phyloP scores from a whole-genome alignment of 75 land plant species.

The Selaginella moellendorffii region DNA sequence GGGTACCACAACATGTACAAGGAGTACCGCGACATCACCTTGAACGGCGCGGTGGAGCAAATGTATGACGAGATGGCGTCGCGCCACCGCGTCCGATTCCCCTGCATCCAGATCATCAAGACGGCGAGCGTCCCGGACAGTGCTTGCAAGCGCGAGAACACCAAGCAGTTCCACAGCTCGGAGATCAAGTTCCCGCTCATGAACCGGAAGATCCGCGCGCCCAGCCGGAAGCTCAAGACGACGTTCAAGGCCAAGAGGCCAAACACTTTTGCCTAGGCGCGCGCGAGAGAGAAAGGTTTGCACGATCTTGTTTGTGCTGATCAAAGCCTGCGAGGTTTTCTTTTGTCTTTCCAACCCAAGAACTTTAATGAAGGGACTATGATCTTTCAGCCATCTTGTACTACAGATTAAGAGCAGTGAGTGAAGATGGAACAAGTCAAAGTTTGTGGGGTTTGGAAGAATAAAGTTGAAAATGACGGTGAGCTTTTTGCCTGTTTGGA shows the following conservation, averaged over 20 bases:
- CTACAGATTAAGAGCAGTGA: too few species aligned
- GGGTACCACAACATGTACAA: conserved; percentile 83
- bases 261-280: conserved; percentile 36
- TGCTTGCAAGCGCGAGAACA: conserved; percentile 60
- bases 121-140: conserved; percentile 45
- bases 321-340: too few species aligned
- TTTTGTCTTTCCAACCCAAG: too few species aligned
- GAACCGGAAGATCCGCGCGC: conserved; percentile 49
- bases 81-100: conserved; percentile 50
- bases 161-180: conserved; percentile 52
- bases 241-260: conserved; percentile 61
- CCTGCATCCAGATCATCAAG: conserved; percentile 76
- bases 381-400: too few species aligned
- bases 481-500: too few species aligned
- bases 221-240: conserved; percentile 57
- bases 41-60: conserved; percentile 66
- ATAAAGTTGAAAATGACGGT: too few species aligned
- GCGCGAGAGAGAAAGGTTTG: neutral
- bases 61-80: conserved; percentile 81
- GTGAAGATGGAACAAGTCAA: too few species aligned
- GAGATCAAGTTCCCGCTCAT: conserved; percentile 51
- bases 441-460: too few species aligned
- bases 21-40: conserved; percentile 60
- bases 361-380: too few species aligned
- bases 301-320: too few species aligned